These are phyloP conservation scores for Yamadazyma dendronema DNA, from an alignment of 1,139 yeast genomes.

Conservation along the genomic window DNA sequence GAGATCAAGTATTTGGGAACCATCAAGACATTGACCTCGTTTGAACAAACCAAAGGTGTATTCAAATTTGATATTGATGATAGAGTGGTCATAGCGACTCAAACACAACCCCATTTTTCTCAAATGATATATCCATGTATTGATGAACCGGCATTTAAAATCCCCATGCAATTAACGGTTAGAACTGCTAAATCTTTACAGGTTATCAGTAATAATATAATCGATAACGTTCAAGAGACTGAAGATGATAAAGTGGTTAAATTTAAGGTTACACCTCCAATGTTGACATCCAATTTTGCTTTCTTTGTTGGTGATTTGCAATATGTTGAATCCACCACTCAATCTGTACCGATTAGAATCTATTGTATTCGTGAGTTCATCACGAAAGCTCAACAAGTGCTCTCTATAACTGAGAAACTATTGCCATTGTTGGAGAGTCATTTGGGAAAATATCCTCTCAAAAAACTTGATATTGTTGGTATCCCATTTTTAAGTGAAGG, in stretches of 20 bases:
- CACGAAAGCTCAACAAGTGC: slow-evolving; percentile 39
- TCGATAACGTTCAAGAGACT: slow-evolving; percentile 22
- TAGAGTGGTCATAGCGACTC: slow-evolving; percentile 60
- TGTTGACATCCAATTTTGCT: slow-evolving; percentile 62
- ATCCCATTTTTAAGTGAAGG: slow-evolving; percentile 71
- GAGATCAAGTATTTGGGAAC: slow-evolving; percentile 48
- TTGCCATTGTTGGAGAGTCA: slow-evolving; percentile 45
- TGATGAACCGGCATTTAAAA: slow-evolving; percentile 59
- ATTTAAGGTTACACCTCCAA: slow-evolving; percentile 55
- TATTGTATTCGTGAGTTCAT: slow-evolving; percentile 52
- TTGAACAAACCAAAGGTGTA: slow-evolving; percentile 62
- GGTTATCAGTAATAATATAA: slow-evolving; percentile 47
- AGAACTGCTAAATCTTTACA: slow-evolving; percentile 44
- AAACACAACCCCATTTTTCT: slow-evolving; percentile 67
- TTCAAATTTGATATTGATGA: slow-evolving; percentile 61
- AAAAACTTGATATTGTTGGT: slow-evolving; percentile 63
- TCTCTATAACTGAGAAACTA: slow-evolving; percentile 43
- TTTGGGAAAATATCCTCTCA: slow-evolving; percentile 53
- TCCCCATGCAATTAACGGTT: slow-evolving; percentile 48
- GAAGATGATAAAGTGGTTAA: slow-evolving; percentile 27
- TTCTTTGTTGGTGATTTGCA: slow-evolving; percentile 68
- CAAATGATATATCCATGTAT: slow-evolving; percentile 61
- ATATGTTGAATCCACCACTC: slow-evolving; percentile 34
- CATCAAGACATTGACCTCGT: slow-evolving; percentile 54
- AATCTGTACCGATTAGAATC: slow-evolving; percentile 44